Evolutionary conservation across 2,329 filamentous ascomycete genomes (phyloP).

Genomic region (Sporothrix brasiliensis): DNA sequence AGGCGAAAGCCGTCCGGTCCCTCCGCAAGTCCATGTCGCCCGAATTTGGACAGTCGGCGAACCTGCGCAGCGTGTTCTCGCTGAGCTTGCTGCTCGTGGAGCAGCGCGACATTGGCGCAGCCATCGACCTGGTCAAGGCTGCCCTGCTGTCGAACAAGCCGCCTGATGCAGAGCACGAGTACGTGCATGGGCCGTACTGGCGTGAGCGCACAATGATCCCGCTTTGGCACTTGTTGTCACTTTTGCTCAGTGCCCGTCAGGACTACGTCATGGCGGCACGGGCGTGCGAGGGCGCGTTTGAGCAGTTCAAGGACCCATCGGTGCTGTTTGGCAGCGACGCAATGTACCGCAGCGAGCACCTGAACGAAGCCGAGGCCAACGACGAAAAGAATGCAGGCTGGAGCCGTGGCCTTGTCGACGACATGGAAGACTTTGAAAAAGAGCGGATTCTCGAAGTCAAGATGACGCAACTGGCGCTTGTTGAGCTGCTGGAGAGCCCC

Average conservation of each 20-base stretch:
- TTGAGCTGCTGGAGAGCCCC: conserved; percentile 82
- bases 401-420: conserved; percentile 65
- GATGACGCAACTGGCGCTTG: conserved; percentile 85
- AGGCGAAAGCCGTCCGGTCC: conserved; percentile 74
- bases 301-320: conserved; percentile 76
- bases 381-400: conserved; percentile 41
- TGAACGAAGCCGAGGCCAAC: conserved; percentile 57
- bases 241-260: conserved; percentile 82
- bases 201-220: conserved; percentile 71
- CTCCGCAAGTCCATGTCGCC: conserved; percentile 73
- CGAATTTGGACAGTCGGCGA: conserved; percentile 65
- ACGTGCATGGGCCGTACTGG: conserved; percentile 57
- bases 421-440: conserved; percentile 82
- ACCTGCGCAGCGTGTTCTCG: conserved; percentile 77
- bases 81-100: conserved; percentile 86
- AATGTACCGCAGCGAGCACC: conserved; percentile 66
- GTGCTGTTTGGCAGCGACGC: conserved; percentile 69
- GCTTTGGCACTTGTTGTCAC: conserved; percentile 86
- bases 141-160: conserved; percentile 67
- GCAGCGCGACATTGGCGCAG: conserved; percentile 74
- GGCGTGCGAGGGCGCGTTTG: conserved; percentile 87
- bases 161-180: conserved; percentile 49
- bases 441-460: conserved; percentile 89
- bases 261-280: conserved; percentile 79
- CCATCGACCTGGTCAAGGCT: conserved; percentile 79